These are phyloP conservation scores for Hansenula sp. DNA, from an alignment of 1,139 yeast species.

Conservation along the genomic window DNA sequence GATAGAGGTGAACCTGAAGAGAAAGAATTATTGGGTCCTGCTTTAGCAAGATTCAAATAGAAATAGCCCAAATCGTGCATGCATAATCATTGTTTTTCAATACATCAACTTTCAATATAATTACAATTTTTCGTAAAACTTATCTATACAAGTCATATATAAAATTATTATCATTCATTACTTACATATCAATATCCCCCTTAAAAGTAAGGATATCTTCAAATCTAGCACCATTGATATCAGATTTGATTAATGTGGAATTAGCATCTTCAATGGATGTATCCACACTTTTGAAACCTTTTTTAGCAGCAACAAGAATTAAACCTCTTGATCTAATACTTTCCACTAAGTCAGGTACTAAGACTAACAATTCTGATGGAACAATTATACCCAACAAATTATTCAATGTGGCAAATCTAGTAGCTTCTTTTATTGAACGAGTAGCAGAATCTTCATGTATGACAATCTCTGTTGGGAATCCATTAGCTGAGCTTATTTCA, in stretches of 20 bases:
- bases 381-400: slow-evolving; percentile 82
- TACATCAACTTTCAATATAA: too few species aligned
- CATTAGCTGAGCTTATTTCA: slow-evolving; percentile 33
- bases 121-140: too few species aligned
- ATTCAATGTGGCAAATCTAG: slow-evolving; percentile 73
- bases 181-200: slow-evolving; percentile 62
- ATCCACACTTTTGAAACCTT: slow-evolving; percentile 25
- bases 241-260: slow-evolving; percentile 23
- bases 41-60: slow-evolving; percentile 53
- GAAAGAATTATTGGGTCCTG: slow-evolving; percentile 50
- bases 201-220: slow-evolving; percentile 66
- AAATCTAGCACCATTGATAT: slow-evolving; percentile 72
- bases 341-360: slow-evolving; percentile 75
- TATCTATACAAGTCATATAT: too few species aligned
- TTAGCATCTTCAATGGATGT: slow-evolving; percentile 9
- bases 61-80: background rate
- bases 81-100: background rate
- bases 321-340: slow-evolving; percentile 79
- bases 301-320: slow-evolving; percentile 67
- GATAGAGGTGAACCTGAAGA: slow-evolving; percentile 51
- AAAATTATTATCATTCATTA: background rate
- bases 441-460: slow-evolving; percentile 39
- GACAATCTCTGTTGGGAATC: slow-evolving; percentile 27
- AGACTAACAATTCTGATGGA: slow-evolving; percentile 62
- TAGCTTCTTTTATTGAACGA: slow-evolving; percentile 55